Evolutionary conservation across 164 flowering plant species (phyloP).

Genomic region (Pachysandra terminalis): DNA sequence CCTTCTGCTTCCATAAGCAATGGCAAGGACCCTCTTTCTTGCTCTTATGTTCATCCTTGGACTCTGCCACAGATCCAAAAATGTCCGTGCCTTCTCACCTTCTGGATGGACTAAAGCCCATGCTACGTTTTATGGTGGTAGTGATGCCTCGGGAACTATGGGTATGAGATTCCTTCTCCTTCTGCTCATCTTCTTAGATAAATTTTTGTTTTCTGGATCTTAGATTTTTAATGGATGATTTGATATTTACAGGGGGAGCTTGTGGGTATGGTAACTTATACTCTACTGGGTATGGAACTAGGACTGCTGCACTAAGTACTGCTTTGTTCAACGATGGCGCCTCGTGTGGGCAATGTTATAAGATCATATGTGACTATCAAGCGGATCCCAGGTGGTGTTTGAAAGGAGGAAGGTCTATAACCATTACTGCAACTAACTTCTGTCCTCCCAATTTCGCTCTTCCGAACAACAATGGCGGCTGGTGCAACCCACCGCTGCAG

Average conservation of each 20-base stretch:
- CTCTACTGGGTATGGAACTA: conserved; percentile 56
- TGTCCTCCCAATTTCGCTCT: conserved; percentile 83
- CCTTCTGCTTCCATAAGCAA: conserved; percentile 14
- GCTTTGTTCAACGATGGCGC: conserved; percentile 83
- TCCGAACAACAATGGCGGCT: conserved; percentile 78
- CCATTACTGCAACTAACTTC: conserved; percentile 85
- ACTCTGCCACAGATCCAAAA: conserved; percentile 12
- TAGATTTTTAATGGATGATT: conserved; percentile 5
- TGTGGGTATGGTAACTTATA: conserved; percentile 78
- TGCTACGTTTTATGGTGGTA: conserved; percentile 79
- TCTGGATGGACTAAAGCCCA: conserved; percentile 57
- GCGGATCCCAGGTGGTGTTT: conserved; percentile 63
- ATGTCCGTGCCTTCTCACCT: conserved; percentile 32
- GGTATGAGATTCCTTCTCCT: too few species aligned
- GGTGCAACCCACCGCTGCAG: conserved; percentile 92
- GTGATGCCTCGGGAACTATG: conserved; percentile 83
- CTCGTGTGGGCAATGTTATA: conserved; percentile 81
- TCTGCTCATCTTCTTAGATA: too few species aligned
- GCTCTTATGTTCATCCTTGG: conserved; percentile 8
- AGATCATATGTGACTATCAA: conserved; percentile 55
- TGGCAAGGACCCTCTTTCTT: conserved; percentile 24
- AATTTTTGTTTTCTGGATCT: neutral
- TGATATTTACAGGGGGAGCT: conserved; percentile 51
- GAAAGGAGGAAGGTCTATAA: conserved; percentile 63
- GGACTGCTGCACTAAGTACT: conserved; percentile 75